Evolutionary conservation across 352 stramenopile genomes (phyloP).

Genomic region (Globisporangium barbulae): DNA sequence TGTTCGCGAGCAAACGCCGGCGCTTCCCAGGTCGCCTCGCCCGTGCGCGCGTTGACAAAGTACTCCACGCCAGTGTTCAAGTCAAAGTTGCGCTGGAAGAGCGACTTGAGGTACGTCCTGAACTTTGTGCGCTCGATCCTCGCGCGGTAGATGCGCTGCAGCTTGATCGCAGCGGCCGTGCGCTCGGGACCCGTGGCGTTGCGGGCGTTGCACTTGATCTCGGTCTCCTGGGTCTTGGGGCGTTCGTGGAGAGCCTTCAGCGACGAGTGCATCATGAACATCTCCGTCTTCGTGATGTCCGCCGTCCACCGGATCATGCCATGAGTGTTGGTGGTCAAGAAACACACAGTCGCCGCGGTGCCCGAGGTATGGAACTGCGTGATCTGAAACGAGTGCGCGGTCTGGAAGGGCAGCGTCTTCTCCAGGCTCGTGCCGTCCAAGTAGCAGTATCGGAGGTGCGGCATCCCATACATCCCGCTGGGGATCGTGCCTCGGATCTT

Average conservation of each 20-base stretch:
- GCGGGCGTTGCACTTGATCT: conserved; percentile 35
- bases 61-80: conserved; percentile 37
- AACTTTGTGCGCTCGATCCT: conserved; percentile 65
- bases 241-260: conserved; percentile 42
- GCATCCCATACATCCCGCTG: conserved; percentile 33
- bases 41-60: conserved; percentile 64
- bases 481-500: conserved; percentile 33
- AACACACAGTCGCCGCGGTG: conserved; percentile 35
- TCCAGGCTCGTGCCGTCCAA: conserved; percentile 50
- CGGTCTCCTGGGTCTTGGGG: conserved; percentile 5
- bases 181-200: conserved; percentile 70
- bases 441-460: conserved; percentile 58
- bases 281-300: conserved; percentile 51
- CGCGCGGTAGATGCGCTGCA: conserved; percentile 70
- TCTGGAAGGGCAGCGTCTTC: conserved; percentile 41
- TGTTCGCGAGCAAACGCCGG: conserved; percentile 23
- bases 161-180: conserved; percentile 46
- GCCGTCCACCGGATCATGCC: conserved; percentile 39
- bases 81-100: conserved; percentile 57
- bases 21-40: conserved; percentile 53
- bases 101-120: conserved; percentile 42
- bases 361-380: conserved; percentile 36
- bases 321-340: conserved; percentile 29
- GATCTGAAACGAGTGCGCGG: conserved; percentile 55
- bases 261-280: conserved; percentile 49